Conservation (phyloP, 805 yeast species). For the Yarrowia bubula region DNA sequence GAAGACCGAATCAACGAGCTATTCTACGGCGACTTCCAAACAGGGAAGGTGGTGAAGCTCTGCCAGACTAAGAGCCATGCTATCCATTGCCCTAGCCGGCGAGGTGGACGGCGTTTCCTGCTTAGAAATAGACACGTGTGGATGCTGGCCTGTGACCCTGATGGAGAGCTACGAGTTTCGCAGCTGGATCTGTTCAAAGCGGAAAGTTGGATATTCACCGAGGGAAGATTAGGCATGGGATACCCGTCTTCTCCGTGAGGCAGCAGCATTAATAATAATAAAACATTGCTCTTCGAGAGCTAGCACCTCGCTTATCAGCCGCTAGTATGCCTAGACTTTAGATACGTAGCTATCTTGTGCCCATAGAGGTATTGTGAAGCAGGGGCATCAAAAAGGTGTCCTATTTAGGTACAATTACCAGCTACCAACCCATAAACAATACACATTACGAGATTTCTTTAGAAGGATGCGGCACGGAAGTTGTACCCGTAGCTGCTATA, state of each 20-base stretch:
- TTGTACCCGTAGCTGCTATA: too few species aligned
- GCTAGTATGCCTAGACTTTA: too few species aligned
- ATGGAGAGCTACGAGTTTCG: not conserved
- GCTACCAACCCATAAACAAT: too few species aligned
- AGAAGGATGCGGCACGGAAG: too few species aligned
- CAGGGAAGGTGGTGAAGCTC: not conserved
- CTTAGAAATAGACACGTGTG: not conserved
- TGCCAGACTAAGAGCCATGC: slow-evolving; percentile 16
- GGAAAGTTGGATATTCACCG: not conserved
- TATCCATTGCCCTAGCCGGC: slow-evolving; percentile 1
- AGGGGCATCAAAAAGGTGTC: too few species aligned
- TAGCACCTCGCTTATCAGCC: too few species aligned
- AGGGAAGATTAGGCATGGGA: not conserved
- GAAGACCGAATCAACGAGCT: not conserved
- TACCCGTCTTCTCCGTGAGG: not conserved
- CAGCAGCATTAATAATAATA: not conserved
- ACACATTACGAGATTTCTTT: too few species aligned
- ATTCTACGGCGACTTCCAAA: not conserved
- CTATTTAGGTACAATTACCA: too few species aligned
- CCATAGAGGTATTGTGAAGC: too few species aligned
- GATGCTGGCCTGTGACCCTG: slow-evolving; percentile 5
- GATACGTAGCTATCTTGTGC: too few species aligned
- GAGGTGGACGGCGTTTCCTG: not conserved
- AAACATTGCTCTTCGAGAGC: too few species aligned
- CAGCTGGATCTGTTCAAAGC: not conserved